Conservation (phyloP, 2,329 filamentous ascomycete species). For the Phoma sp. region DNA sequence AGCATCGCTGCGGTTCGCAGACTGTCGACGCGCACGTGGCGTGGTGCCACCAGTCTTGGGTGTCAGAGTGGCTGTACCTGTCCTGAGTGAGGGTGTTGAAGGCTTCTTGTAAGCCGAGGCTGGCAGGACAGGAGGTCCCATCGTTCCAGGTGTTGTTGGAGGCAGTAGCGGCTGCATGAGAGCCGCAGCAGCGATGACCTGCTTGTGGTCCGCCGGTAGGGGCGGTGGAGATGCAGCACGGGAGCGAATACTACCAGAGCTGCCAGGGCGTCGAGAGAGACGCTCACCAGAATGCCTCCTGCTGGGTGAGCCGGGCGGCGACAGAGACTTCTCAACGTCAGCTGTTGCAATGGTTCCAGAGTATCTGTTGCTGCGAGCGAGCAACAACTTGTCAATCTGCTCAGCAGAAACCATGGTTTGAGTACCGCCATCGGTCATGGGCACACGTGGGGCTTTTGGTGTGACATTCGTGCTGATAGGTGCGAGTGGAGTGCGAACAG, state of each 20-base stretch:
- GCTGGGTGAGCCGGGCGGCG: conserved; percentile 45
- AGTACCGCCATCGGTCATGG: conserved; percentile 72
- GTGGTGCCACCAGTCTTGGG: conserved; percentile 61
- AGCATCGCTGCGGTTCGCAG: conserved; percentile 49
- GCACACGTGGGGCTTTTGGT: conserved; percentile 34
- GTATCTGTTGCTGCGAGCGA: conserved; percentile 55
- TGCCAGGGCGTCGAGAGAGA: conserved; percentile 67
- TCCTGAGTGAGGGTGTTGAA: conserved; percentile 50
- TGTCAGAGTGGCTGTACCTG: conserved; percentile 54
- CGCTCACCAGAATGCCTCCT: conserved; percentile 42
- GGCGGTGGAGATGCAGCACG: conserved; percentile 67
- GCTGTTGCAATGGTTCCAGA: conserved; percentile 37
- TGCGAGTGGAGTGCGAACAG: conserved; percentile 32
- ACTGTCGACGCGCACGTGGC: conserved; percentile 53
- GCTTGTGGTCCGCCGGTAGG: conserved; percentile 80
- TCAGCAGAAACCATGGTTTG: conserved; percentile 86
- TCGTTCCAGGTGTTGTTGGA: conserved; percentile 56
- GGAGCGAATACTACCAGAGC: conserved; percentile 70
- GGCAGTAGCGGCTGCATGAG: conserved; percentile 54
- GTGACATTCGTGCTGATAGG: conserved; percentile 32
- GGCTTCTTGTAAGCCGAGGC: conserved; percentile 72
- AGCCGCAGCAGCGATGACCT: conserved; percentile 80
- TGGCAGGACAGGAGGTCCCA: conserved; percentile 86
- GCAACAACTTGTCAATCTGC: conserved; percentile 78
- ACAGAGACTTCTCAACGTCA: conserved; percentile 38